Evolutionary conservation across 1,284 basidiomycete genomes (phyloP).

Genomic region (Neolentinus lepideus): DNA sequence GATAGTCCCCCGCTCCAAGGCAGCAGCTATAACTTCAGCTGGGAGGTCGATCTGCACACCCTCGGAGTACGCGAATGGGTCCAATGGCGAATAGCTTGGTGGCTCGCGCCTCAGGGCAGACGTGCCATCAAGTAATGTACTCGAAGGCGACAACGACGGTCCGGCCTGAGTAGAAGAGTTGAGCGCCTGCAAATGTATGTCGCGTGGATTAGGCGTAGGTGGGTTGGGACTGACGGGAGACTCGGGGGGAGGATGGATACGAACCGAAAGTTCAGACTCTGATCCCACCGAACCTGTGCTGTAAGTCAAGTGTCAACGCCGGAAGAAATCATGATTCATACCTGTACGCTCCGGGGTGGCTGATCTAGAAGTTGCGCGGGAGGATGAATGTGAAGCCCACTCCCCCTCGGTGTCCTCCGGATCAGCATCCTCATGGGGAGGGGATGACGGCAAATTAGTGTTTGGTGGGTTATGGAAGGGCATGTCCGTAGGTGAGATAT

Average conservation of each 20-base stretch:
- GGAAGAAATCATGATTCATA: background rate
- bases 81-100: slow-evolving; percentile 77
- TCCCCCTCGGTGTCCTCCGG: slow-evolving; percentile 3
- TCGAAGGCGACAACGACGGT: slow-evolving; percentile 1
- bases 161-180: slow-evolving; percentile 9
- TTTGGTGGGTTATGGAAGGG: slow-evolving; percentile 50
- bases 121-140: slow-evolving; percentile 12
- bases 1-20: slow-evolving; percentile 59
- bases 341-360: background rate
- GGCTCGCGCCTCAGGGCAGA: slow-evolving; percentile 26
- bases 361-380: background rate
- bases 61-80: slow-evolving; percentile 71
- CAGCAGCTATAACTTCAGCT: slow-evolving; percentile 75
- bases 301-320: slow-evolving; percentile 11
- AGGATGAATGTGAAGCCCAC: slow-evolving; percentile 1
- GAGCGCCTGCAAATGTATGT: slow-evolving; percentile 71
- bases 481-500: slow-evolving; percentile 60
- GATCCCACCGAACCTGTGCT: slow-evolving; percentile 19
- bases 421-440: slow-evolving; percentile 20
- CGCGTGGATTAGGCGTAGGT: slow-evolving; percentile 69
- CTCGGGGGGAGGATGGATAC: slow-evolving; percentile 70
- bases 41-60: slow-evolving; percentile 79
- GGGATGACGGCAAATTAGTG: slow-evolving; percentile 41
- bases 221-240: slow-evolving; percentile 68
- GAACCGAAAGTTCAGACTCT: slow-evolving; percentile 58